A percentile compares a stretch with the other conserved stretches of the same genome.
These are phyloP conservation scores for Candida sithepensis DNA, from an alignment of 805 yeast species.

Conservation along the genomic window DNA sequence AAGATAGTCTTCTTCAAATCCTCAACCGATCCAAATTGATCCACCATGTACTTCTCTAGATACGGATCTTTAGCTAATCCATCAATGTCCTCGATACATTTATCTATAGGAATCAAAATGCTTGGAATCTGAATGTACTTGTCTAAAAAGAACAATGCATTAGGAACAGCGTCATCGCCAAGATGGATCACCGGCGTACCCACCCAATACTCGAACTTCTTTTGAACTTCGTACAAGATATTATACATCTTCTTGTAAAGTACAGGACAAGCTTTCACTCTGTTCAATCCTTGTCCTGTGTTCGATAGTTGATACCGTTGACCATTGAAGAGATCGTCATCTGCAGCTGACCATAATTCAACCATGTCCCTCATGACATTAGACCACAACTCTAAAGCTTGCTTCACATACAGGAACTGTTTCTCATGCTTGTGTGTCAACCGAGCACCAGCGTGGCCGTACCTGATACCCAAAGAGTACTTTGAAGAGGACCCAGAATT, in stretches of 20 bases:
- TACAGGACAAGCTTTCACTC: conserved; percentile 71
- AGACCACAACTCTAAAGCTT: conserved; percentile 73
- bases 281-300: conserved; percentile 79
- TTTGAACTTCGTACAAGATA: conserved; percentile 63
- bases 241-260: conserved; percentile 68
- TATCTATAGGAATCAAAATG: conserved; percentile 69
- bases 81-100: conserved; percentile 52
- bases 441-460: conserved; percentile 67
- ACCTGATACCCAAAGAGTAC: conserved; percentile 57
- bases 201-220: conserved; percentile 63
- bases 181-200: conserved; percentile 78
- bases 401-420: conserved; percentile 72
- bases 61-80: conserved; percentile 45
- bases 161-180: conserved; percentile 83
- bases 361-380: conserved; percentile 76
- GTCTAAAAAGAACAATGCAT: conserved; percentile 74
- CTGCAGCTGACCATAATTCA: conserved; percentile 73
- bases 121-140: conserved; percentile 79
- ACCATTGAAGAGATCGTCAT: conserved; percentile 61
- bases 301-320: conserved; percentile 55
- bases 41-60: conserved; percentile 47
- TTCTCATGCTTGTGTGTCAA: conserved; percentile 69
- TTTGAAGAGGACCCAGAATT: conserved; percentile 24
- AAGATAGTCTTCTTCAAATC: conserved; percentile 47
- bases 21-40: conserved; percentile 54